phyloP scores from a whole-genome alignment of 2,329 filamentous ascomycete species.

The Hypomyces rosellus region DNA sequence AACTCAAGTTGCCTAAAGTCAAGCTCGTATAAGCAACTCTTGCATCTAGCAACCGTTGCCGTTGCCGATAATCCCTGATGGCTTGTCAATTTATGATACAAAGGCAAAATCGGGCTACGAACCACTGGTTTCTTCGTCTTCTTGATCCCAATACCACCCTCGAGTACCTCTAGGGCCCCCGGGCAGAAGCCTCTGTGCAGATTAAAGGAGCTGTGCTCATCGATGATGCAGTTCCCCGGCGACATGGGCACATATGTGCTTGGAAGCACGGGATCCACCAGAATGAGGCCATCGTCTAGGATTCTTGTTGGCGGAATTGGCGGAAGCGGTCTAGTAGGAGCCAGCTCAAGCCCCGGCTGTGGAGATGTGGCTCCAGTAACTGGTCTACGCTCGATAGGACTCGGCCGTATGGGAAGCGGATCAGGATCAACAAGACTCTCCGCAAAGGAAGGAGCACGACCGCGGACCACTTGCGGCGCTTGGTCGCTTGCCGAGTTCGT shows the following conservation, averaged over 20 bases:
- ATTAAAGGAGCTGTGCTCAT: conserved; percentile 42
- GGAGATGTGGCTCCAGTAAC: background rate
- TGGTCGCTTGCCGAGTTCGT: background rate
- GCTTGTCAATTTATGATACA: background rate
- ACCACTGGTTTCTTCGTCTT: conserved; percentile 43
- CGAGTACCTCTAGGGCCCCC: conserved; percentile 44
- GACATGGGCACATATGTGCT: conserved; percentile 1
- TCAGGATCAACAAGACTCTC: conserved; percentile 10
- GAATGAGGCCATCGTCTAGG: conserved; percentile 16
- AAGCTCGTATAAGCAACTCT: conserved; percentile 47
- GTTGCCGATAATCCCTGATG: conserved; percentile 35
- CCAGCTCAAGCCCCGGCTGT: conserved; percentile 2
- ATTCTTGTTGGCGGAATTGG: background rate
- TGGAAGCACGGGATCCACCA: conserved; percentile 11
- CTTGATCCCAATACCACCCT: conserved; percentile 44
- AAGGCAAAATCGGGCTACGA: background rate
- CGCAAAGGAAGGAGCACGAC: conserved; percentile 5
- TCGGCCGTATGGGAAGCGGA: background rate
- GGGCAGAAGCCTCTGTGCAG: conserved; percentile 49
- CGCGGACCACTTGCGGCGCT: background rate
- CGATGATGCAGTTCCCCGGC: conserved; percentile 36
- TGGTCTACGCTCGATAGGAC: background rate
- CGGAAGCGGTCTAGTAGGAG: background rate
- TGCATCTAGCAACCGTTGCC: conserved; percentile 44
- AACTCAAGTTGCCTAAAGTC: conserved; percentile 46